These are phyloP conservation scores for Leishmania tarentolae DNA, from an alignment of 208 protist species.

Conservation along the genomic window DNA sequence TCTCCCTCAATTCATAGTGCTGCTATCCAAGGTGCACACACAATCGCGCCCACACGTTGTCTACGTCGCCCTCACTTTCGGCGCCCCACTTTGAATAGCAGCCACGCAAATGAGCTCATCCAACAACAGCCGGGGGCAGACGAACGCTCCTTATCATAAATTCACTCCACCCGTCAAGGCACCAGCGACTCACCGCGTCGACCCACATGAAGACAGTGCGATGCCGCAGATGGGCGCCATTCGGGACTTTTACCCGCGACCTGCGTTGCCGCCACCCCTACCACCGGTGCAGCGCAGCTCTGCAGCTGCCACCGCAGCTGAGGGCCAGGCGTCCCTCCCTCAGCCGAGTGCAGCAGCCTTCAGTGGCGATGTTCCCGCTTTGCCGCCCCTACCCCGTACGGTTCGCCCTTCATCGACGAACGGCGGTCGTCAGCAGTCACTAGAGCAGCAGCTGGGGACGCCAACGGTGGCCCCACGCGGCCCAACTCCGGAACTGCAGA, in stretches of 20 bases:
- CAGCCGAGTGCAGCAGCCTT: background rate
- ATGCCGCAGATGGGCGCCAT: conserved; percentile 23
- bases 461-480: background rate
- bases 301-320: conserved; percentile 6
- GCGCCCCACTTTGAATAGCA: background rate
- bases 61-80: background rate
- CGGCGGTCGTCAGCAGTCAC: background rate
- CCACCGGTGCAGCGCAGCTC: conserved; percentile 37
- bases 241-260: conserved; percentile 28
- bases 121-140: conserved; percentile 23
- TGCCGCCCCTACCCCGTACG: conserved; percentile 17
- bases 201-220: conserved; percentile 12
- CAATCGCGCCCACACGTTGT: too few relatives aligned
- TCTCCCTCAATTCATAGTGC: background rate
- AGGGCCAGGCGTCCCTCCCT: background rate
- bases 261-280: conserved; percentile 26
- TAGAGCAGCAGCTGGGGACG: background rate
- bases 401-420: conserved; percentile 20
- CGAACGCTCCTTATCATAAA: background rate
- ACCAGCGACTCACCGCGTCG: conserved; percentile 8
- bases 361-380: background rate
- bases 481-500: conserved; percentile 8
- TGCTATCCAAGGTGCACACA: background rate
- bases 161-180: conserved; percentile 5
- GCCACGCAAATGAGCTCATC: conserved; percentile 21